Evolutionary conservation across 2,329 filamentous ascomycete species (phyloP).

Genomic region (Aspergillus tubingensis): DNA sequence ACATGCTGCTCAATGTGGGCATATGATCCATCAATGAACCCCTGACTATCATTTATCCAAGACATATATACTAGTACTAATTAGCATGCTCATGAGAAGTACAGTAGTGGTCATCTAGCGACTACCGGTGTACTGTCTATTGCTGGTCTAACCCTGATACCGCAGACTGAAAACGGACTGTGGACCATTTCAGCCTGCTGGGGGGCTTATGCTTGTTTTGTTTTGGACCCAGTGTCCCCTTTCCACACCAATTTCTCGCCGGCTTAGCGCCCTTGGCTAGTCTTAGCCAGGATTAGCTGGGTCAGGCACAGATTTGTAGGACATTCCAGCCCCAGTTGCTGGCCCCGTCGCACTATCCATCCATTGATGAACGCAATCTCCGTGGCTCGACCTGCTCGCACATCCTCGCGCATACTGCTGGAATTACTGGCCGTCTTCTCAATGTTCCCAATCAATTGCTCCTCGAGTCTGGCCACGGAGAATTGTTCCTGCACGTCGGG

Average conservation of each 20-base stretch:
- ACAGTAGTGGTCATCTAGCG: too few species aligned
- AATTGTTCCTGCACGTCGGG: background rate
- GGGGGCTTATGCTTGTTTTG: background rate
- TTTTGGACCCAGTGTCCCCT: background rate
- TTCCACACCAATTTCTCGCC: background rate
- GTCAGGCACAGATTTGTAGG: background rate
- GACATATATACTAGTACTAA: too few species aligned
- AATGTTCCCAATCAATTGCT: background rate
- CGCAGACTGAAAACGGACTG: too few species aligned
- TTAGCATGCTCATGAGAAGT: too few species aligned
- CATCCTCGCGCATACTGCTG: conserved; percentile 11
- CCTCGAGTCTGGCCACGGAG: background rate
- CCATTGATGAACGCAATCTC: conserved; percentile 11
- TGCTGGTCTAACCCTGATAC: too few species aligned
- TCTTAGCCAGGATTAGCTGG: conserved; percentile 3
- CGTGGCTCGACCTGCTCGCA: conserved; percentile 2
- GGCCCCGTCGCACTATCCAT: conserved; percentile 7
- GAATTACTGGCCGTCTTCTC: conserved; percentile 9
- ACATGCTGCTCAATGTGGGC: too few species aligned
- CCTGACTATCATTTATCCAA: too few species aligned
- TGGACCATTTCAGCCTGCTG: too few species aligned
- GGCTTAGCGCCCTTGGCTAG: background rate
- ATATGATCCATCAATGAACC: too few species aligned
- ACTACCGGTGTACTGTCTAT: too few species aligned
- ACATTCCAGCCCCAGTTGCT: background rate